Base-by-base conservation (phyloP, 352 stramenopile genomes). In the Phytophthora pini region DNA sequence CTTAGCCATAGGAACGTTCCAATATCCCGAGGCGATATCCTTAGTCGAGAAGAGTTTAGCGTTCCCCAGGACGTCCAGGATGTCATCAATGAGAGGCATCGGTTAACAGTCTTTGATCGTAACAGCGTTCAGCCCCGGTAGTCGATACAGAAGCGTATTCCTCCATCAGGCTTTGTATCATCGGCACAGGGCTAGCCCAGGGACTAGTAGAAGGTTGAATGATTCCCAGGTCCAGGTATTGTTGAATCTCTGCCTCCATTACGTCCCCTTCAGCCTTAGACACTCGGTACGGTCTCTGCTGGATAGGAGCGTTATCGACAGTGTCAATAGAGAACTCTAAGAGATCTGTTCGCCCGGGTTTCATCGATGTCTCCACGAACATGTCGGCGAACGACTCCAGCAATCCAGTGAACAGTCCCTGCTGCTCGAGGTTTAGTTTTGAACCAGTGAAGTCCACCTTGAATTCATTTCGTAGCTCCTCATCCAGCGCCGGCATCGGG, bases 391-490 rank as follows among this genome's bases (percentile, higher is more conserved):
- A 17, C 17, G 17, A 17, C 50, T 32, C 34, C 1, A 65, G 56
- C 11, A 57, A 22, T 2, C 8, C 24, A 2, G 38, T n/a, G 2
- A 57, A 10, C 2, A 65, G 17, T 0, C 11, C 17, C 8, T 56
- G 56, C 15, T 65, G 56, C n/a, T 56, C 56, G 1, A 5, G 8
- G 3, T 6, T 26, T 11, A 57, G 31, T 8, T 65, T 65, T 1
- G 27, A 65, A 1, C 34, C 43, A 2, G 13, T 3, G 20, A 65
- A 59, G 8, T 58, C 17, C 2, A 39, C 31, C 24, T 63, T 17
- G 17, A 17, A 17, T 0, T 17, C 17, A 0, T 17, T 17, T 17
- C 17, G 17, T 17, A 17, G 17, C 17, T 17, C 17, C 17, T 17
- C 17, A 17, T 17, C 17, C 17, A 17, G 17, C 17, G 17, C 17